These are phyloP conservation scores for Macrotyloma uniflorum DNA, from an alignment of 306 rosid genomes.

Conservation along the genomic window DNA sequence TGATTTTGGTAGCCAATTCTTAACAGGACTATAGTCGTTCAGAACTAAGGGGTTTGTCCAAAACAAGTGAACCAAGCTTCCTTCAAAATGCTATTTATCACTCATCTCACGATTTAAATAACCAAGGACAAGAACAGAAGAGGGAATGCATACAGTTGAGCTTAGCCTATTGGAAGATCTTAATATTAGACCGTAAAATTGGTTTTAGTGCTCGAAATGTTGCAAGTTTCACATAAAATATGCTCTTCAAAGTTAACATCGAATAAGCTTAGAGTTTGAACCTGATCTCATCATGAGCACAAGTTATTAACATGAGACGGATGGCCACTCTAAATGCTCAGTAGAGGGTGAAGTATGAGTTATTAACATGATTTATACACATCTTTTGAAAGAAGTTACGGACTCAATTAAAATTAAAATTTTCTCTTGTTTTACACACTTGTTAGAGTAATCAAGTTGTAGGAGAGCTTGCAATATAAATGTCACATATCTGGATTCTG, in stretches of 20 bases:
- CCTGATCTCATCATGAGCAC: background rate
- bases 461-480: constrained; percentile 1
- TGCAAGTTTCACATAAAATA: background rate
- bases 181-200: background rate
- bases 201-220: background rate
- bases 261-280: constrained; percentile 5
- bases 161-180: background rate
- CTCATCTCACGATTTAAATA: background rate
- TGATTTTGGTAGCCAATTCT: background rate
- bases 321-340: background rate
- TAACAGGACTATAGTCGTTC: background rate
- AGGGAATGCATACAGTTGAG: background rate
- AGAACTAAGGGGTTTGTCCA: background rate
- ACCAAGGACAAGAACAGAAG: background rate
- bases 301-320: background rate
- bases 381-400: background rate
- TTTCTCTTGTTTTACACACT: background rate
- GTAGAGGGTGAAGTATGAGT: background rate
- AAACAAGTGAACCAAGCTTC: background rate
- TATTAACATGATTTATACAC: background rate
- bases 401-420: background rate
- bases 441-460: background rate
- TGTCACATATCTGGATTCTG: background rate
- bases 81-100: background rate
- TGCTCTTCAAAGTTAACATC: background rate